These are phyloP conservation scores for Calocybe indica DNA, from an alignment of 768 basidiomycete species.

Conservation along the genomic window DNA sequence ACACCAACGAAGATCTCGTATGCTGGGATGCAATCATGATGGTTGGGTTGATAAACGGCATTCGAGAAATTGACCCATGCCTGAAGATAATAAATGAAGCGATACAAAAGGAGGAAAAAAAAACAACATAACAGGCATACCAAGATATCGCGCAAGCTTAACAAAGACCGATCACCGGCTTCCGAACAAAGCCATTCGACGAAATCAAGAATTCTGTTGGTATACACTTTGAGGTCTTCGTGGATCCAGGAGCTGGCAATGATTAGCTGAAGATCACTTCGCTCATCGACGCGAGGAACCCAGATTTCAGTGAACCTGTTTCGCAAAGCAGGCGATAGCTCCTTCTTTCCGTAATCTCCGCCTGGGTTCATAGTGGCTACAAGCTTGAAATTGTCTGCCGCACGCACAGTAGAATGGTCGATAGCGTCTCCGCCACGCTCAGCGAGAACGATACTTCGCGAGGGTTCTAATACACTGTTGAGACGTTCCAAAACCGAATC, in stretches of 20 bases:
- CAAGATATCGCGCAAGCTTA: constrained; percentile 83
- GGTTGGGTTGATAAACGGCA: constrained; percentile 32
- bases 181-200: constrained; percentile 68
- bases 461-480: constrained; percentile 95
- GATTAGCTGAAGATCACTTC: constrained; percentile 73
- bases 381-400: constrained; percentile 72
- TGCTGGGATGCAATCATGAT: constrained; percentile 25
- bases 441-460: constrained; percentile 82
- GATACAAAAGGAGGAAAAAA: background rate
- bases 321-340: constrained; percentile 91
- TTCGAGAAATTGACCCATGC: constrained; percentile 94
- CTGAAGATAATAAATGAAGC: constrained; percentile 29
- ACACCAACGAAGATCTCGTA: constrained; percentile 63
- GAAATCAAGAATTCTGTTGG: constrained; percentile 66
- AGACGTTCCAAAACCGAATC: constrained; percentile 96
- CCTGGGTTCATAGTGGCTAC: constrained; percentile 99
- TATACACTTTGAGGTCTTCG: constrained; percentile 47
- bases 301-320: constrained; percentile 99
- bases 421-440: constrained; percentile 71
- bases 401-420: constrained; percentile 61
- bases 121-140: constrained; percentile 38
- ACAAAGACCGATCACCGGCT: constrained; percentile 56
- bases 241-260: constrained; percentile 64
- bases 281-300: constrained; percentile 81
- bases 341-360: constrained; percentile 98